These are phyloP conservation scores for Quercus aquifolioides DNA, from an alignment of 306 rosid species.

Conservation along the genomic window DNA sequence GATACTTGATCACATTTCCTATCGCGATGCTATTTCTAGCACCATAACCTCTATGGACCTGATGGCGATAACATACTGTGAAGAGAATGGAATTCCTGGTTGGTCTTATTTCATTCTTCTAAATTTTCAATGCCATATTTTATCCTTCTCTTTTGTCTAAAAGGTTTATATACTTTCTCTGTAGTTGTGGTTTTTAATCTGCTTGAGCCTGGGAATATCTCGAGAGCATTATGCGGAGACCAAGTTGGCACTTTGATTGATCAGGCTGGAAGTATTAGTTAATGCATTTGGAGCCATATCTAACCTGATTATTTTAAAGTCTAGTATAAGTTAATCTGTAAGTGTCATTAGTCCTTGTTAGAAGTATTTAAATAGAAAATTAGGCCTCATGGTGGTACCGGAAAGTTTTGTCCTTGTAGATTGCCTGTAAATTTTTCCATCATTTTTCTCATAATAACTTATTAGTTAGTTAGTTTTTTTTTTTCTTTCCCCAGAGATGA, in stretches of 20 bases:
- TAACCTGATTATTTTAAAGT: neutral
- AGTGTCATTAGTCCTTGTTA: neutral
- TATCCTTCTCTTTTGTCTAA: neutral
- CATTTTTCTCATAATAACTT: neutral
- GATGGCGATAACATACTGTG: constrained; percentile 52
- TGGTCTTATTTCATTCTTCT: constrained; percentile 22
- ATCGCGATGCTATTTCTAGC: constrained; percentile 49
- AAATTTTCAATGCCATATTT: neutral
- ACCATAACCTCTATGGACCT: constrained; percentile 48
- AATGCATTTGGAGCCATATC: neutral
- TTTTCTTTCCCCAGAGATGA: too few species aligned
- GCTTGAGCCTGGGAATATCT: constrained; percentile 64
- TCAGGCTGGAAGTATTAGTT: constrained; percentile 49
- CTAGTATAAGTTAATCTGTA: neutral
- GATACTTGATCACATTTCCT: constrained; percentile 51
- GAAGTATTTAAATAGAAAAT: too few species aligned
- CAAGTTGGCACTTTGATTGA: constrained; percentile 65
- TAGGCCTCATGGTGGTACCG: too few species aligned
- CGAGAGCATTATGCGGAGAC: constrained; percentile 65
- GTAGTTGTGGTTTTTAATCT: constrained; percentile 61
- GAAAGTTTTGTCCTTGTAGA: too few species aligned
- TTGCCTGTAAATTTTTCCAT: neutral
- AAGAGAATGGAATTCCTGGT: constrained; percentile 67
- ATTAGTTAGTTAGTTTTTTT: neutral
- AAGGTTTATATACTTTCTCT: constrained; percentile 4